Evolutionary conservation across 2,329 filamentous ascomycete species (phyloP).

Genomic region (Elsinoe australis): DNA sequence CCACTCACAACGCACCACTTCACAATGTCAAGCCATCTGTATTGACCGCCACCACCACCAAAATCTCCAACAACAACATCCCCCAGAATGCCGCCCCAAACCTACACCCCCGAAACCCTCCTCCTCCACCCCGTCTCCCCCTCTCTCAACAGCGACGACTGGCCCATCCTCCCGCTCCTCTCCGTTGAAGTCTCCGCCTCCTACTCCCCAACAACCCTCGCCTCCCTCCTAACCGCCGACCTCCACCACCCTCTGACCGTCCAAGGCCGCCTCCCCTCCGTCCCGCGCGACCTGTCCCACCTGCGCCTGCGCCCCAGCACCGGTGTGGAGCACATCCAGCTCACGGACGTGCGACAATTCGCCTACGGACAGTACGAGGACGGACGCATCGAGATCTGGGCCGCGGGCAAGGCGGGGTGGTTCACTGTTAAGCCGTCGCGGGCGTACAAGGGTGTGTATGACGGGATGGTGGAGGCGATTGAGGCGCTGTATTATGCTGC

Average conservation of each 20-base stretch:
- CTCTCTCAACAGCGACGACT: constrained; percentile 40
- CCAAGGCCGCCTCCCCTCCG: constrained; percentile 51
- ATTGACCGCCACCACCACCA: background rate
- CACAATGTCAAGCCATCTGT: background rate
- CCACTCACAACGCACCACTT: too few species aligned
- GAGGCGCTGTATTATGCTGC: constrained; percentile 56
- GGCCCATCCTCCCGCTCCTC: constrained; percentile 54
- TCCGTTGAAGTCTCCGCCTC: constrained; percentile 54
- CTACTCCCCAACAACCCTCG: constrained; percentile 38
- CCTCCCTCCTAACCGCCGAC: constrained; percentile 55
- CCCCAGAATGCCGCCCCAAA: constrained; percentile 30
- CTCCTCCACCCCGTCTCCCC: constrained; percentile 38
- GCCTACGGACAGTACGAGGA: constrained; percentile 49
- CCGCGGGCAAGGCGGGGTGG: constrained; percentile 58
- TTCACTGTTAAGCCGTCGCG: constrained; percentile 57
- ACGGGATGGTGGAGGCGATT: constrained; percentile 56
- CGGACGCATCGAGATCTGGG: constrained; percentile 56
- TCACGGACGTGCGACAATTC: constrained; percentile 44
- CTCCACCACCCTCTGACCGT: constrained; percentile 54
- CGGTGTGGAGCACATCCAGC: constrained; percentile 40
- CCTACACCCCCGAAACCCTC: constrained; percentile 26
- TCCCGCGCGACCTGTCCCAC: constrained; percentile 35
- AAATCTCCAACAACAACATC: background rate
- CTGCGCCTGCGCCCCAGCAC: constrained; percentile 21
- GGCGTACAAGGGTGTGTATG: constrained; percentile 50